These are phyloP conservation scores for Coccomyxa sp. DNA, from an alignment of 139 green algal species.

Conservation along the genomic window DNA sequence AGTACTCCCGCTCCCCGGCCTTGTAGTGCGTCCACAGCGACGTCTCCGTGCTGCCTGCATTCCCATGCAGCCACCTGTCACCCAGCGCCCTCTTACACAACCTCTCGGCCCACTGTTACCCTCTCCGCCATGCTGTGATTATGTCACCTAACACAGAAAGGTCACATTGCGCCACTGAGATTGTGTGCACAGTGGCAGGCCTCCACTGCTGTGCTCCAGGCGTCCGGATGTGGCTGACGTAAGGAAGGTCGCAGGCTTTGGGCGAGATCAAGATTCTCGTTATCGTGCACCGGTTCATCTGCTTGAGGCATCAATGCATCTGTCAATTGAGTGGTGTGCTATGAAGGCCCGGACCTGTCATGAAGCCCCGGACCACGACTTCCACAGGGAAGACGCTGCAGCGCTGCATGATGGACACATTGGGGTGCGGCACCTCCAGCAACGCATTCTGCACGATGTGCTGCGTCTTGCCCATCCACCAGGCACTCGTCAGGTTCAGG, in stretches of 20 bases:
- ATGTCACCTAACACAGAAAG: too few species aligned
- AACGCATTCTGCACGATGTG: constrained; percentile 88
- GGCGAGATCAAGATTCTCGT: not conserved
- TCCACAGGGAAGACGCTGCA: constrained; percentile 96
- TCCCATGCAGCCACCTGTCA: not conserved
- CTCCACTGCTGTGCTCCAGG: too few species aligned
- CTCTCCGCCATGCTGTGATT: too few species aligned
- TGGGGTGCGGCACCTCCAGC: constrained; percentile 83
- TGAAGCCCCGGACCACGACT: constrained; percentile 94
- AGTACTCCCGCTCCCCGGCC: constrained; percentile 83
- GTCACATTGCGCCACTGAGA: too few species aligned
- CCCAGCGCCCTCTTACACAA: not conserved
- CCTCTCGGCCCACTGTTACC: too few species aligned
- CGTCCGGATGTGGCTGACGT: too few species aligned
- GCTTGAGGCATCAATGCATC: not conserved
- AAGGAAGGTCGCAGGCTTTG: too few species aligned
- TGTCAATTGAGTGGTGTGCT: not conserved
- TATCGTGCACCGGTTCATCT: not conserved
- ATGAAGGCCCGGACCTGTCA: constrained; percentile 67
- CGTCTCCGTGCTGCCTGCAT: constrained; percentile 87
- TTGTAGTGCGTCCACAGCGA: constrained; percentile 98
- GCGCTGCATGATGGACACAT: constrained; percentile 90
- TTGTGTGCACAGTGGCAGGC: too few species aligned
- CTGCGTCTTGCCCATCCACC: constrained; percentile 92
- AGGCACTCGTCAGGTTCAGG: constrained; percentile 92